phyloP scores from a whole-genome alignment of 129 eudicot species.

The Helianthus tuberosus region DNA sequence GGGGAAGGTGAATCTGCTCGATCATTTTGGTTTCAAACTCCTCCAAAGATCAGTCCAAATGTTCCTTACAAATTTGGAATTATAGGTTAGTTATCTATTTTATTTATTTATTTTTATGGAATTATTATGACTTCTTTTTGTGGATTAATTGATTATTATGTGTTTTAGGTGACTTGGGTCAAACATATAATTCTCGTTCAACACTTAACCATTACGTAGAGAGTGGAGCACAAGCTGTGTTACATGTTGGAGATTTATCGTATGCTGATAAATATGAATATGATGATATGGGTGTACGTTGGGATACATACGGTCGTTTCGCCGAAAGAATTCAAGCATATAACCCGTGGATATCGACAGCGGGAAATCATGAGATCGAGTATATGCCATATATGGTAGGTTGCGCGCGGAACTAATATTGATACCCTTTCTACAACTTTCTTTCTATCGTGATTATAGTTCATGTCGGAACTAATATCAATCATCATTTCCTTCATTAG shows the following conservation, averaged over 20 bases:
- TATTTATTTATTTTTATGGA: not conserved
- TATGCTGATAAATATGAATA: slow-evolving; percentile 79
- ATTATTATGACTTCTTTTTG: slow-evolving; percentile 1
- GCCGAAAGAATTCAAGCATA: slow-evolving; percentile 73
- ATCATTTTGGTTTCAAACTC: slow-evolving; percentile 86
- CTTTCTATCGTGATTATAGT: not conserved
- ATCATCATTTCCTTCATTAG: not conserved
- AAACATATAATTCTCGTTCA: slow-evolving; percentile 85
- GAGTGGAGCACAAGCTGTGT: slow-evolving; percentile 70
- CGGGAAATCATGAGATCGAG: slow-evolving; percentile 89
- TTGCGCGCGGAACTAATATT: not conserved
- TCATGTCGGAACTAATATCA: not conserved
- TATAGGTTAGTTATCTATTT: slow-evolving; percentile 54
- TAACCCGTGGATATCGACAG: slow-evolving; percentile 93
- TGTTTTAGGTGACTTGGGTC: slow-evolving; percentile 91
- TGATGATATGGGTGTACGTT: slow-evolving; percentile 81
- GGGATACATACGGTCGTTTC: slow-evolving; percentile 98
- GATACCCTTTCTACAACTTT: not conserved
- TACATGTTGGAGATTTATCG: slow-evolving; percentile 93
- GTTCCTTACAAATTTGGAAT: slow-evolving; percentile 88
- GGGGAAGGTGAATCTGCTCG: slow-evolving; percentile 79
- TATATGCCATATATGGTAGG: slow-evolving; percentile 78
- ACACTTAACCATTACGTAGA: slow-evolving; percentile 81
- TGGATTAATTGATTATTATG: not conserved
- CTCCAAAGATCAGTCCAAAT: slow-evolving; percentile 79